These are phyloP conservation scores for Chaetomiaceae sp. DNA, from an alignment of 2,329 filamentous ascomycete species.

Conservation along the genomic window DNA sequence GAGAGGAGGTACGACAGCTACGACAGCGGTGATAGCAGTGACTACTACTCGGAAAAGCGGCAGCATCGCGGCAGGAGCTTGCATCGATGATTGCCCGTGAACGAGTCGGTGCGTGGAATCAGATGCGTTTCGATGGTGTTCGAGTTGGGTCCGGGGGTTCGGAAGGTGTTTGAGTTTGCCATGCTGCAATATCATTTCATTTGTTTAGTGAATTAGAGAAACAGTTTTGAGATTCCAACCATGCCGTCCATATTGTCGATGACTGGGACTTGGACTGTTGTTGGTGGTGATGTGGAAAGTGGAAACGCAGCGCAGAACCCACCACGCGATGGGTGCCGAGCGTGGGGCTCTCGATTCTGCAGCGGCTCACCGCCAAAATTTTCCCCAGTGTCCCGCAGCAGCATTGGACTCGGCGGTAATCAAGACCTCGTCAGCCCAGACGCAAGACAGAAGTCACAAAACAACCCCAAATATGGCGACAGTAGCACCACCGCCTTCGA, in stretches of 20 bases:
- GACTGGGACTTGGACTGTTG: too few relatives aligned
- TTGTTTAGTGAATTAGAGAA: too few relatives aligned
- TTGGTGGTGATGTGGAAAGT: neutral
- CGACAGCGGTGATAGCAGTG: conserved; percentile 16
- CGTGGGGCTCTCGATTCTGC: conserved; percentile 21
- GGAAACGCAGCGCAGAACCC: neutral
- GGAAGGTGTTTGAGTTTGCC: neutral
- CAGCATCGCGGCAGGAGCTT: conserved; percentile 13
- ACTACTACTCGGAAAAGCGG: conserved; percentile 20
- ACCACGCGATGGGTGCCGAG: neutral
- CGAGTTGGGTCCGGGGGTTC: neutral
- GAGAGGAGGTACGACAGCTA: conserved; percentile 14
- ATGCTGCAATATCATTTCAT: too few relatives aligned
- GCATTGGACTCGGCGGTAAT: too few relatives aligned
- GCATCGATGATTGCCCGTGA: conserved; percentile 3
- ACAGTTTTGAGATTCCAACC: too few relatives aligned
- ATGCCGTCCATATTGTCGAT: too few relatives aligned
- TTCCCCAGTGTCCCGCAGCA: conserved; percentile 14
- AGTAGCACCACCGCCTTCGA: conserved; percentile 42
- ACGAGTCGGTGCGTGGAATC: too few relatives aligned
- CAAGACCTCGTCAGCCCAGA: too few relatives aligned
- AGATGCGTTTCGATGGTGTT: neutral
- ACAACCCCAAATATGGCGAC: conserved; percentile 30
- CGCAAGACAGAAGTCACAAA: neutral
- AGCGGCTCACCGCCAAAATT: conserved; percentile 27